phyloP scores from a whole-genome alignment of 2,329 filamentous ascomycete genomes.

The Pestalotiopsis sp. region DNA sequence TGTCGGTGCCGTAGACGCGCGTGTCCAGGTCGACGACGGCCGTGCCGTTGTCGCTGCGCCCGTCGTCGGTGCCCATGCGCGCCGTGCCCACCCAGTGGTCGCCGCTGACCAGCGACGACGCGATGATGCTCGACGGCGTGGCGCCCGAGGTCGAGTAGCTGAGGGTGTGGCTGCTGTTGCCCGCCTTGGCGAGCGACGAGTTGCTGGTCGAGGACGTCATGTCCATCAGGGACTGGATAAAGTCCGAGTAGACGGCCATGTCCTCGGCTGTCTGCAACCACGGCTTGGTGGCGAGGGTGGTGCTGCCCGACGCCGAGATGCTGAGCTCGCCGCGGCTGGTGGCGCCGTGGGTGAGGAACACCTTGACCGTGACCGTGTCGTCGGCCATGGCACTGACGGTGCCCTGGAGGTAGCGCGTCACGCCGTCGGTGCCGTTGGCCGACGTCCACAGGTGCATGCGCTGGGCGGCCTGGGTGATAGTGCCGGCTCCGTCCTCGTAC shows the following conservation, averaged over 20 bases:
- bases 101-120: constrained; percentile 2
- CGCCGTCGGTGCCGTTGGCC: constrained; percentile 6
- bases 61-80: constrained; percentile 4
- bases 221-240: constrained; percentile 7
- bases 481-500: constrained; percentile 1
- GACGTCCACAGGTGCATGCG: constrained; percentile 10
- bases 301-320: constrained; percentile 1
- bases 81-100: constrained; percentile 10
- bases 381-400: constrained; percentile 8
- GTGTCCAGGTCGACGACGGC: neutral
- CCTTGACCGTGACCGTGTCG: constrained; percentile 2
- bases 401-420: constrained; percentile 10
- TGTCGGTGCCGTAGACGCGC: constrained; percentile 8
- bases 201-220: neutral
- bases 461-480: constrained; percentile 9
- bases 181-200: neutral
- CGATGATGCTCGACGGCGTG: neutral
- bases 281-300: constrained; percentile 7
- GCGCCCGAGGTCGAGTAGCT: constrained; percentile 5
- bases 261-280: constrained; percentile 1
- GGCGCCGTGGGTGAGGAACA: constrained; percentile 4
- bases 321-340: constrained; percentile 4
- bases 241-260: neutral
- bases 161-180: constrained; percentile 4
- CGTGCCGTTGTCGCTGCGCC: constrained; percentile 2